phyloP scores from a whole-genome alignment of 2,329 filamentous ascomycete species.

The Aurifilum marmelostoma region DNA sequence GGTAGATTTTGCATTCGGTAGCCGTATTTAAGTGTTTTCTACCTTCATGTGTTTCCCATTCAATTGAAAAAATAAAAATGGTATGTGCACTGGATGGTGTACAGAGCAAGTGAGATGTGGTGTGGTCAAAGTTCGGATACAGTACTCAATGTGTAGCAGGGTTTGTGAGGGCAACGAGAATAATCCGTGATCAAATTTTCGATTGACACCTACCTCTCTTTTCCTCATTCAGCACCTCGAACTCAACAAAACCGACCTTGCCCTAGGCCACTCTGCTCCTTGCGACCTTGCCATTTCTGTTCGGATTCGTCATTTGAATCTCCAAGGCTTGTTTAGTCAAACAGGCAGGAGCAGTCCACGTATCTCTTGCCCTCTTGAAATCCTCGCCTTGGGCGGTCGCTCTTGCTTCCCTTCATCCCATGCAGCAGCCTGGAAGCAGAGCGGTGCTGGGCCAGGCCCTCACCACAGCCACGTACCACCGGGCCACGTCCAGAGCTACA shows the following conservation, averaged over 20 bases:
- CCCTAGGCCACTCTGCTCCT: background rate
- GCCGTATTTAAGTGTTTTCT: background rate
- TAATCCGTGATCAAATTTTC: background rate
- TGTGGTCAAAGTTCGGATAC: background rate
- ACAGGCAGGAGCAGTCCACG: background rate
- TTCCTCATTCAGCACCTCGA: background rate
- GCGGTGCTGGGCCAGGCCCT: slow-evolving; percentile 1
- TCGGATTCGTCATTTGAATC: too few species aligned
- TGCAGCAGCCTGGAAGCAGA: background rate
- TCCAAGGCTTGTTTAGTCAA: background rate
- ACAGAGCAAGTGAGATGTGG: background rate
- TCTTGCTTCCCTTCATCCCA: background rate
- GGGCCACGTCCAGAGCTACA: too few species aligned
- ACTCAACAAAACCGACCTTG: background rate
- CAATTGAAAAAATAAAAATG: too few species aligned
- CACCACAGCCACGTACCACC: too few species aligned
- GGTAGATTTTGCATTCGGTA: slow-evolving; percentile 20
- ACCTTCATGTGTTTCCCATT: too few species aligned
- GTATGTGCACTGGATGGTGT: background rate
- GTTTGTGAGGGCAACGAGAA: slow-evolving; percentile 5
- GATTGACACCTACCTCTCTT: background rate
- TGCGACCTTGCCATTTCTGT: background rate
- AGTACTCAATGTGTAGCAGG: background rate
- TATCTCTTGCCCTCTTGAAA: background rate
- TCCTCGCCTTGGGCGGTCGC: background rate